Percentiles rank a stretch among this genome's conserved stretches.
phyloP scores from a whole-genome alignment of 495 filamentous ascomycete genomes.

The Annulohypoxylon moriforme region DNA sequence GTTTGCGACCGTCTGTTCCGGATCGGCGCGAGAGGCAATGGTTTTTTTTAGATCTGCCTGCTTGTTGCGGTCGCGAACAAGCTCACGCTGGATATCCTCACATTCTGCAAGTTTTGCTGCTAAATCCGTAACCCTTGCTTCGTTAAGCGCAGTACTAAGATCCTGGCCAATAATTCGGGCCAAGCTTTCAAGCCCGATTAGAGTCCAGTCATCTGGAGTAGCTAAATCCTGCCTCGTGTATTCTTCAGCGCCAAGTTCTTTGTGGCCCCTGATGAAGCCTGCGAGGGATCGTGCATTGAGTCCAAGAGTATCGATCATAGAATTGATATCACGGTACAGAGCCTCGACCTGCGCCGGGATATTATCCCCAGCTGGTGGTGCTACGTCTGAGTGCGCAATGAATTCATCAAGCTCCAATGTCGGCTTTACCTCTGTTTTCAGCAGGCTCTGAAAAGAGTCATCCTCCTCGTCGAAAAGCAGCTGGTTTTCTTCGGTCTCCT shows the following conservation, averaged over 20 bases:
- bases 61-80: conserved; percentile 74
- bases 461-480: conserved; percentile 67
- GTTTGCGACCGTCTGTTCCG: conserved; percentile 67
- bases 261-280: conserved; percentile 76
- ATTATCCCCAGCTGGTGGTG: conserved; percentile 67
- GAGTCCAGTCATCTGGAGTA: conserved; percentile 70
- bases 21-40: conserved; percentile 70
- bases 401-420: conserved; percentile 68
- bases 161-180: conserved; percentile 65
- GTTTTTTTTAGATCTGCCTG: conserved; percentile 78
- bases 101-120: conserved; percentile 71
- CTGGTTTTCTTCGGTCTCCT: conserved; percentile 60
- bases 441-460: conserved; percentile 62
- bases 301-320: conserved; percentile 93
- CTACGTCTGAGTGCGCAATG: conserved; percentile 76
- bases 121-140: conserved; percentile 71
- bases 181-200: conserved; percentile 77
- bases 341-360: conserved; percentile 84
- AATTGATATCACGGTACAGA: conserved; percentile 92
- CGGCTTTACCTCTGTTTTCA: conserved; percentile 59
- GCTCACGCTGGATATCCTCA: conserved; percentile 70
- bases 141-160: conserved; percentile 68
- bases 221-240: conserved; percentile 70
- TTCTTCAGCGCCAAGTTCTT: conserved; percentile 59
- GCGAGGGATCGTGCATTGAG: conserved; percentile 83